A percentile compares a stretch with the other conserved stretches of the same genome.
These are phyloP conservation scores for Tetracladium maxilliforme DNA, from an alignment of 2,329 filamentous ascomycete species.

Conservation along the genomic window DNA sequence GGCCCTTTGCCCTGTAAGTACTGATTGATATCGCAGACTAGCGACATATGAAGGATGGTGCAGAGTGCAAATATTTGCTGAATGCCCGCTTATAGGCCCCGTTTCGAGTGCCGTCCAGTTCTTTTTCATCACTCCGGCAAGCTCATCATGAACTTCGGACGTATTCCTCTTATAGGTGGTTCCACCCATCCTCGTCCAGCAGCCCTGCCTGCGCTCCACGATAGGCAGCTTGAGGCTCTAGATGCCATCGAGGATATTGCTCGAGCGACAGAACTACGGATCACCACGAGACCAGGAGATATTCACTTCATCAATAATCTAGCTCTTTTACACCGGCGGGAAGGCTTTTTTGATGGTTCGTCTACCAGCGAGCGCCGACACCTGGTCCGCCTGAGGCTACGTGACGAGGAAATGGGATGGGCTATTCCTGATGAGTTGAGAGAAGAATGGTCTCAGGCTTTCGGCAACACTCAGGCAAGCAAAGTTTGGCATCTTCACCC, in stretches of 20 bases:
- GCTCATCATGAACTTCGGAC: slow-evolving; percentile 43
- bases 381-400: slow-evolving; percentile 44
- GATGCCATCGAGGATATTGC: slow-evolving; percentile 40
- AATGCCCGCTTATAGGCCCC: slow-evolving; percentile 24
- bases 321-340: slow-evolving; percentile 41
- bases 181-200: slow-evolving; percentile 34
- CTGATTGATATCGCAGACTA: no score
- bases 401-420: slow-evolving; percentile 35
- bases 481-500: no score
- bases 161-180: slow-evolving; percentile 37
- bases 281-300: slow-evolving; percentile 39
- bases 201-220: slow-evolving; percentile 30
- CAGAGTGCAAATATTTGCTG: neutral
- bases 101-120: slow-evolving; percentile 40
- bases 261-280: slow-evolving; percentile 35
- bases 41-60: no score
- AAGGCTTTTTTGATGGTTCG: slow-evolving; percentile 39
- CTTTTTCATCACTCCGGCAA: slow-evolving; percentile 34
- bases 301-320: slow-evolving; percentile 54
- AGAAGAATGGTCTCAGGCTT: no score
- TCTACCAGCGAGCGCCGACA: slow-evolving; percentile 31
- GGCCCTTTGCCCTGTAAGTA: slow-evolving; percentile 5
- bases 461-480: no score
- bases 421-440: slow-evolving; percentile 29
- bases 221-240: slow-evolving; percentile 38